These are phyloP conservation scores for Bacidia rubella DNA, from an alignment of 495 filamentous ascomycete genomes.

Conservation along the genomic window DNA sequence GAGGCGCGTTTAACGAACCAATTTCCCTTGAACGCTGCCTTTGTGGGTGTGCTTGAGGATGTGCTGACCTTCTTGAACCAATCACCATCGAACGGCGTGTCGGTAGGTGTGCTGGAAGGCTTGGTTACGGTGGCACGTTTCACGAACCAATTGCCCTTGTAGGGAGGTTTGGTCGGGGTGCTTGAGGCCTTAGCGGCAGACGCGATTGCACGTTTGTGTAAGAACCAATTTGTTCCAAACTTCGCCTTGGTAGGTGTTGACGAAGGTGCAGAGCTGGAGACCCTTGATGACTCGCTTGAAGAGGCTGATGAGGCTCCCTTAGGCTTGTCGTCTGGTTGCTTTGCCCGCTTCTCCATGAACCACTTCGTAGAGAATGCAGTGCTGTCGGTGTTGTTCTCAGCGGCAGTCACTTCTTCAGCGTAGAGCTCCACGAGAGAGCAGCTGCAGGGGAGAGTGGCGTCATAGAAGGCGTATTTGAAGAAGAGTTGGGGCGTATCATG, in stretches of 20 bases:
- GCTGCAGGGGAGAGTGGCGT: constrained; percentile 26
- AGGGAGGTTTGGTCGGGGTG: no score
- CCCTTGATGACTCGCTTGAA: no score
- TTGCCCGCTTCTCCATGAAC: background rate
- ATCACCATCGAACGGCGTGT: background rate
- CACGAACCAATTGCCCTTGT: no score
- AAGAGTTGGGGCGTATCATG: constrained; percentile 43
- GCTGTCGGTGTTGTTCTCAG: background rate
- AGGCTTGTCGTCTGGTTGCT: background rate
- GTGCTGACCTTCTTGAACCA: background rate
- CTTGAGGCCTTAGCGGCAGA: no score
- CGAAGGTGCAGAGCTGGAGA: no score
- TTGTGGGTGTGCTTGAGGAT: background rate
- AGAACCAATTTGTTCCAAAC: no score
- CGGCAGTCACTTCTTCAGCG: constrained; percentile 3
- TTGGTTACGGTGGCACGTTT: background rate
- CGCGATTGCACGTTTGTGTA: no score
- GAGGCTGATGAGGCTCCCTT: no score
- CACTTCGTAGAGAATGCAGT: background rate
- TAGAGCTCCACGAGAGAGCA: constrained; percentile 32
- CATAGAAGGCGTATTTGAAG: constrained; percentile 25
- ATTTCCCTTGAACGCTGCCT: background rate
- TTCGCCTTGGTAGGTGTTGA: no score
- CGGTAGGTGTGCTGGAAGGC: background rate
- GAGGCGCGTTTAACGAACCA: background rate